Evolutionary conservation across 2,329 filamentous ascomycete genomes (phyloP).

Genomic region (Penicillium vulpinum): DNA sequence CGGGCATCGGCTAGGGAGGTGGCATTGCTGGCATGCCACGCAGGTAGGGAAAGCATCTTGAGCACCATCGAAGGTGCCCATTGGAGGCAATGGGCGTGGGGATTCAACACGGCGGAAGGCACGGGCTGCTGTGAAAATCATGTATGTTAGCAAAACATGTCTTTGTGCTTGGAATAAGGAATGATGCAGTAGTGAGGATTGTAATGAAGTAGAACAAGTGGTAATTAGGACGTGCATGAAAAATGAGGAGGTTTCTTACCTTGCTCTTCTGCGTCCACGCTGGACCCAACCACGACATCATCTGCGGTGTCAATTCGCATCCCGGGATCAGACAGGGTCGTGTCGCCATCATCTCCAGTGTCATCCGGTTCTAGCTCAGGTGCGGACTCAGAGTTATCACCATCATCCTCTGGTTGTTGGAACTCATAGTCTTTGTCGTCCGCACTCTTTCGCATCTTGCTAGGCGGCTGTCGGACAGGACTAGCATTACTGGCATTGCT

Average conservation of each 20-base stretch:
- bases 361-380: not conserved
- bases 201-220: not conserved
- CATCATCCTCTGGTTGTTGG: slow-evolving; percentile 29
- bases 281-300: not conserved
- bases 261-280: slow-evolving; percentile 11
- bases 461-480: slow-evolving; percentile 13
- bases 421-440: slow-evolving; percentile 38
- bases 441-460: slow-evolving; percentile 21
- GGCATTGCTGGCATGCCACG: slow-evolving; percentile 55
- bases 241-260: slow-evolving; percentile 20
- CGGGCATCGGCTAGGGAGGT: slow-evolving; percentile 60
- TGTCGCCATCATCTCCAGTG: not conserved
- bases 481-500: no score
- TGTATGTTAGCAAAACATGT: not conserved
- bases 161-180: not conserved
- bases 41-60: slow-evolving; percentile 41
- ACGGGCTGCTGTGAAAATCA: slow-evolving; percentile 28
- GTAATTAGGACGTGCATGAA: not conserved
- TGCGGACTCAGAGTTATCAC: slow-evolving; percentile 26
- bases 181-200: not conserved
- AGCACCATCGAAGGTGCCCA: slow-evolving; percentile 20
- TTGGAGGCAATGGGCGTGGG: not conserved
- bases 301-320: no score
- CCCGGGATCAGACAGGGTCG: not conserved
- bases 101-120: slow-evolving; percentile 42